Percentiles rank a stretch among this genome's conserved stretches.
phyloP scores from a whole-genome alignment of 352 stramenopile species.

The Thraustotheca clavata region DNA sequence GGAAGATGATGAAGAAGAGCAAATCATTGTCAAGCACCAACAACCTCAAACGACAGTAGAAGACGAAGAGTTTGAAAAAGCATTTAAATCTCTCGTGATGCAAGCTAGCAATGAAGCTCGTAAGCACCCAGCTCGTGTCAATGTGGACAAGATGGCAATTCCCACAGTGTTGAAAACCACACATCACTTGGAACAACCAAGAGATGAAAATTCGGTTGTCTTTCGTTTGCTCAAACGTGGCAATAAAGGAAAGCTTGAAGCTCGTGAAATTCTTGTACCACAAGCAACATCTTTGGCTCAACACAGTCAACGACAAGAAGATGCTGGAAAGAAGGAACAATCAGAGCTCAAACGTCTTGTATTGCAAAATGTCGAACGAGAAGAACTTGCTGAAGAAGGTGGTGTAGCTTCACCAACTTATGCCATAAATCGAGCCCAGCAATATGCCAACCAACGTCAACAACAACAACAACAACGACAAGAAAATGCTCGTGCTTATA shows the following conservation, averaged over 20 bases:
- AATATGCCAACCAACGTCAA: constrained; percentile 1
- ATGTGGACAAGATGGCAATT: constrained; percentile 85
- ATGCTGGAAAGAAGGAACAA: constrained; percentile 76
- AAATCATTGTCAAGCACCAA: constrained; percentile 79
- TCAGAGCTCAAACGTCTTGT: constrained; percentile 83
- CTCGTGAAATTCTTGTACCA: constrained; percentile 89
- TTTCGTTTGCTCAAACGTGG: constrained; percentile 95
- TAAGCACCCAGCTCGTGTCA: constrained; percentile 54
- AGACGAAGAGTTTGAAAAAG: constrained; percentile 83
- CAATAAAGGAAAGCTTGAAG: constrained; percentile 95
- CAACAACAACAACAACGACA: constrained; percentile 1
- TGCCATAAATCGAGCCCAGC: not conserved
- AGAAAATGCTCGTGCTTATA: not conserved
- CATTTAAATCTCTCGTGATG: constrained; percentile 84
- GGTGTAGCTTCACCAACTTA: not conserved
- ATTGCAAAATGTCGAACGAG: constrained; percentile 77
- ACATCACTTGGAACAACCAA: constrained; percentile 12
- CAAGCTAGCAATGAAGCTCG: constrained; percentile 47
- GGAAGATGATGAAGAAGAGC: constrained; percentile 74
- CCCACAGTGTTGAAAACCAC: constrained; percentile 67
- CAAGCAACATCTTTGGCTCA: constrained; percentile 89
- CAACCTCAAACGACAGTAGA: constrained; percentile 66
- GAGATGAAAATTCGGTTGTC: constrained; percentile 33
- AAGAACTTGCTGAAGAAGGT: constrained; percentile 38
- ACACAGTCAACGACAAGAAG: constrained; percentile 81